Evolutionary conservation across 441 rosid genomes (phyloP), one percentile per base, ranked within the genome.

Genomic region (Pelargonium myrrhifolium): DNA sequence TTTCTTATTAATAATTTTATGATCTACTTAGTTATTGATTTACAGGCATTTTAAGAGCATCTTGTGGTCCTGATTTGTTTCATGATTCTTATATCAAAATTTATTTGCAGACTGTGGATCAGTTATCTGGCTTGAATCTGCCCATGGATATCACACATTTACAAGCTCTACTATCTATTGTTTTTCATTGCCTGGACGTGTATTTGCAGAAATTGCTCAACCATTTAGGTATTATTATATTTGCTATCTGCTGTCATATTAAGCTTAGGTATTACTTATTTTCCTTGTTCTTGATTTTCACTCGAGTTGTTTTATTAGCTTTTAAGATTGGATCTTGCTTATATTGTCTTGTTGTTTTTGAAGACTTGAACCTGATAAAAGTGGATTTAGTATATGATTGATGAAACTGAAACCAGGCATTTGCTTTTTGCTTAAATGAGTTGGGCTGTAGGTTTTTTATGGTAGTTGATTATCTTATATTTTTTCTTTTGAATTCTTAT

Each of bases 91-190:
- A 55, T 70, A 62, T 71, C 60, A 58, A 31, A 65, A 71, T 65
- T 75, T 42, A 68, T 74, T 70, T 83, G 87, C 97, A 95, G 99
- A 90, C 98, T 7, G 93, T 92, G 73, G 96, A 89, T 78, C 99
- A 90, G 72, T 85, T 90, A 56, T 90, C 92, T 81, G 90, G 88
- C 74, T 81, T 93, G 83, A 90, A 89, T 76, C 89, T 95, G 62
- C 96, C 93, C 21, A 76, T 92, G 90, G 90, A 95, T 80, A 76
- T 90, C 45, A 89, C 89, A 28, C 99, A 95, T 87, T 84, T 95
- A 72, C 99, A 95, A 80, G 98, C 98, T 68, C 88, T 95, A 62
- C 88, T 95, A 70, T 95, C 99, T 63, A 62, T 90, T 68, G 81
- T 92, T 77, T 95, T 84, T 74, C 99, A 92, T 76, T 80, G 93